These are phyloP conservation scores for Cubamyces sp. DNA, from an alignment of 768 basidiomycete species.

Conservation along the genomic window DNA sequence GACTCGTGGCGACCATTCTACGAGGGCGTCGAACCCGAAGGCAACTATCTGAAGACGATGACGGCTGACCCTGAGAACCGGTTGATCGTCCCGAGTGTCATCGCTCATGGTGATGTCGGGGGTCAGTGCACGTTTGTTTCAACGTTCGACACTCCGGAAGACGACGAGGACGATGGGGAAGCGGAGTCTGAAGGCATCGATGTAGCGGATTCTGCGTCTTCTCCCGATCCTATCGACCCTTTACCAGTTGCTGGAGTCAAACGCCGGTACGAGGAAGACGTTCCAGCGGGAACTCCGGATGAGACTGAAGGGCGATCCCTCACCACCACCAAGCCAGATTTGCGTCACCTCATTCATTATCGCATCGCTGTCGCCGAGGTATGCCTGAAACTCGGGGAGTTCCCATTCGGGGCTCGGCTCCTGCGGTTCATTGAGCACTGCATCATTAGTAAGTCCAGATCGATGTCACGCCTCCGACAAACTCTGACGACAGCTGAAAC, in stretches of 20 bases:
- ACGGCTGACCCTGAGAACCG: background rate
- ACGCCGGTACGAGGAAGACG: too few relatives aligned
- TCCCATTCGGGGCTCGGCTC: background rate
- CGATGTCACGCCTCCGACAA: too few relatives aligned
- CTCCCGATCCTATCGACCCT: too few relatives aligned
- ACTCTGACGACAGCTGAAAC: too few relatives aligned
- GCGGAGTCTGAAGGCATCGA: too few relatives aligned
- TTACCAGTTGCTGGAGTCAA: background rate
- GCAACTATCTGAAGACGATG: slow-evolving; percentile 1
- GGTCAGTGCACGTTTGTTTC: background rate
- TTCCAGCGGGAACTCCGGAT: too few relatives aligned
- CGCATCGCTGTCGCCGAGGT: background rate
- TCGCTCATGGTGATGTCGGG: background rate
- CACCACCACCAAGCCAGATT: background rate
- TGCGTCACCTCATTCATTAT: background rate
- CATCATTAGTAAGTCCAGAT: background rate
- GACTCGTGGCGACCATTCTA: background rate
- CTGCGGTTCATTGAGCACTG: background rate
- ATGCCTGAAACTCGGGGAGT: background rate
- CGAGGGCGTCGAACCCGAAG: slow-evolving; percentile 1
- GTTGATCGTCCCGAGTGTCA: background rate
- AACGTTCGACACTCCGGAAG: background rate
- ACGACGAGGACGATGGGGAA: background rate
- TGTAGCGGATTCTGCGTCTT: too few relatives aligned
- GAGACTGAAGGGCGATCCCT: too few relatives aligned